Percentiles rank a stretch among this genome's conserved stretches.
phyloP scores from a whole-genome alignment of 768 basidiomycete species.

The Tricholoma bakamatsutake region DNA sequence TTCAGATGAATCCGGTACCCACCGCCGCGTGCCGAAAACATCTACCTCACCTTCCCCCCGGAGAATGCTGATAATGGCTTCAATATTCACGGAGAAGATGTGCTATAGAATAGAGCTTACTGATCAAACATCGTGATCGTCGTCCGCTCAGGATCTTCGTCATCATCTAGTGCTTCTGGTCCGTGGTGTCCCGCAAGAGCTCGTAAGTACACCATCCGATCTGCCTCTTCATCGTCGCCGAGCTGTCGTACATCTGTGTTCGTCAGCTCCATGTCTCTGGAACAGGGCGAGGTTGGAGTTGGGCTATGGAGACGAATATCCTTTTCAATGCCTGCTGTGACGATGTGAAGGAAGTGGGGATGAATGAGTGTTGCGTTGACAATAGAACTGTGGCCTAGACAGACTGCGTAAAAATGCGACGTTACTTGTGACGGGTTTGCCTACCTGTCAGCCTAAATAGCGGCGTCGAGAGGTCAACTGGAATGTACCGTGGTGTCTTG shows the following conservation, averaged over 20 bases:
- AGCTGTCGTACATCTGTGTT: conserved; percentile 43
- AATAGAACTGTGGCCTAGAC: conserved; percentile 65
- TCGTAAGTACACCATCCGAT: conserved; percentile 31
- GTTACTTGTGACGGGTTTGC: conserved; percentile 1
- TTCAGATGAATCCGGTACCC: conserved; percentile 26
- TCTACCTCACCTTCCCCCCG: conserved; percentile 52
- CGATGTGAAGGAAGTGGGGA: conserved; percentile 58
- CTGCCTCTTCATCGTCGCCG: conserved; percentile 26
- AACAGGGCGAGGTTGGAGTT: conserved; percentile 48
- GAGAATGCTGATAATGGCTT: conserved; percentile 40
- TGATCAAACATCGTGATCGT: conserved; percentile 69
- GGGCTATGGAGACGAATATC: conserved; percentile 66
- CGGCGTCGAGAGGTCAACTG: conserved; percentile 58
- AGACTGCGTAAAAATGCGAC: not conserved
- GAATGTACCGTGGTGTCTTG: conserved; percentile 43
- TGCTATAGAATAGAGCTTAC: conserved; percentile 34
- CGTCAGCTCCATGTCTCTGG: conserved; percentile 39
- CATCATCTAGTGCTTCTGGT: conserved; percentile 21
- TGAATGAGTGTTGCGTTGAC: conserved; percentile 73
- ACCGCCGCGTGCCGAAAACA: conserved; percentile 43
- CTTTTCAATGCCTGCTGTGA: conserved; percentile 71
- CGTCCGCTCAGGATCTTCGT: conserved; percentile 36
- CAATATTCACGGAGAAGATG: not conserved
- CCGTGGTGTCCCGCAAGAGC: conserved; percentile 21
- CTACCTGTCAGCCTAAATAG: conserved; percentile 54